Base-by-base conservation (phyloP, 192 early-diverging fungal species). In the Chytriomyces sp. region DNA sequence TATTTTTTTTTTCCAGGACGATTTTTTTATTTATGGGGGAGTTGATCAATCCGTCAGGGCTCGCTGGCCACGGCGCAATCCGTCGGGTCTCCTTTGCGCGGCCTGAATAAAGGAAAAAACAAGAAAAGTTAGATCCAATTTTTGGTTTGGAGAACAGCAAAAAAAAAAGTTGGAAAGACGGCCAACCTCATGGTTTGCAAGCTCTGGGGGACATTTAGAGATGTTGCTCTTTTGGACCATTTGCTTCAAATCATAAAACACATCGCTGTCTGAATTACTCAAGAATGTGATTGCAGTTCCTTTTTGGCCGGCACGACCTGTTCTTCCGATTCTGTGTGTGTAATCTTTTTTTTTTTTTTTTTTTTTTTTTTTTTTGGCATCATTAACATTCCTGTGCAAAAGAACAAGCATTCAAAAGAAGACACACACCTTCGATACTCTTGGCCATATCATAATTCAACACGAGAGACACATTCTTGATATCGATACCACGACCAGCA, bases 401-500 rank as follows among this genome's bases (percentile, higher is more conserved):
- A 2, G 26, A 72, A 71, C 0, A 18, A 69, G 2, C 57, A 18
- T 70, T 46, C n/a, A 69, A 43, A 46, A 35, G 75, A 13, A 82
- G 4, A 86, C 11, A 84, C 3, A 43, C 49, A 45, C 47, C n/a
- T 50, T 7, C 26, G 24, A 62, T 83, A 91, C 91, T 94, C 82
- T 97, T 98, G 53, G 96, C 92, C 97, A 99, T 99, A 74, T 98
- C 95, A 82, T 91, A 98, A 82, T 99, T 99, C 59, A 99, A 81
- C 5, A 99, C 98, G 62, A 98, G 81, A 5, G 94, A 95, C 20
- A 99, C 96, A 77, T 99, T 93, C 78, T 97, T 96, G 75, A 99
- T 90, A 85, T 99, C 98, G 79, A 99, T 97, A 88, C 98, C 98
- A 82, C 98, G 95, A 48, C 96, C 96, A 48, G 97, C 98, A 20